Evolutionary conservation across 768 basidiomycete genomes (phyloP), one percentile per base, ranked within the genome.

Genomic region (Naematelia encephala): DNA sequence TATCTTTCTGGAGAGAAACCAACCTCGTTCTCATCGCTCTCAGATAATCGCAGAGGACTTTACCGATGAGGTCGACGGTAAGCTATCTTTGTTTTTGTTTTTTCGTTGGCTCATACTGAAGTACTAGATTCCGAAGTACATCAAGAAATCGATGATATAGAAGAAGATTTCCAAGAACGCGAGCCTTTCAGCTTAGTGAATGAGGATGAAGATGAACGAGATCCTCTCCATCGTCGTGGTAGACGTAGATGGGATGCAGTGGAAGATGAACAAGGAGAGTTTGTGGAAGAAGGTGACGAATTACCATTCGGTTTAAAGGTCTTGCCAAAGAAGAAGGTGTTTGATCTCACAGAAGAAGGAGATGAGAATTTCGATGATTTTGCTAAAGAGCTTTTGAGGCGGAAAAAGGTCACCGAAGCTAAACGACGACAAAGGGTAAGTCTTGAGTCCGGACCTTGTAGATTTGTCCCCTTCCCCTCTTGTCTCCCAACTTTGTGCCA

Each of bases 361-460:
- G 3, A 12, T 2, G 27, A 39, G 51, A 29, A 23, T 29, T 52
- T 52, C 51, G 51, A 30, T 26, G 51, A 52, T 14, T 19, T 29
- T 34, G 29, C 25, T 23, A 27, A 23, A 28, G 72, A 74, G 50
- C 25, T 66, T 29, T 52, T 57, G 21, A 54, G 67, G 22, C 52
- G 70, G 39, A 69, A 67, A 46, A 56, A 64, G 47, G 67, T 68
- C 39, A 61, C 68, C 2, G 74, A 76, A 11, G 62, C 57, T 47
- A 79, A 79, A 54, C 53, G 77, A 27, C 49, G 75, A 23, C 77
- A 78, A 54, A 59, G 68, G 56, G 78, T 78, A 56, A 26, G 69
- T 70, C 16, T 43, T 22, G 16, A 3, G n/a, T 4, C 26, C 23
- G 23, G n/a, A n/a, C n/a, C n/a, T n/a, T n/a, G n/a, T n/a, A n/a